A percentile compares a stretch with the other conserved stretches of the same genome.
These are phyloP conservation scores for Ceratocystiopsis minuta DNA, from an alignment of 2,329 filamentous ascomycete genomes.

Conservation along the genomic window DNA sequence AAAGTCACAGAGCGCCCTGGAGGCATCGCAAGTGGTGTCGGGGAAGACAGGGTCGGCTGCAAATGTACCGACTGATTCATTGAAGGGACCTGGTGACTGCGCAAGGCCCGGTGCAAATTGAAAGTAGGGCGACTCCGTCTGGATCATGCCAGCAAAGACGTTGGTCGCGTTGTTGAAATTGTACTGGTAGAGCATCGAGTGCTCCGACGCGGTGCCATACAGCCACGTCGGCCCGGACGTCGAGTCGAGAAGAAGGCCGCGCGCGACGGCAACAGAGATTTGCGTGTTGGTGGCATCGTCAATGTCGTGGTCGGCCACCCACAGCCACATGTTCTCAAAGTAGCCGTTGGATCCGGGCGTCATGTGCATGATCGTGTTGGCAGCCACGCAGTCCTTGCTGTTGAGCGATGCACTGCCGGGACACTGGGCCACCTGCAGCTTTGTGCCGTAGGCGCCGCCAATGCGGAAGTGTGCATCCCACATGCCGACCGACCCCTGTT, in stretches of 20 bases:
- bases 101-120: conserved; percentile 8
- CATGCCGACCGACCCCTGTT: conserved; percentile 24
- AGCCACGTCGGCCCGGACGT: conserved; percentile 14
- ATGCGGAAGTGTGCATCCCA: conserved; percentile 62
- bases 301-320: conserved; percentile 41
- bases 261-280: not conserved
- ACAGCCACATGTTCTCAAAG: conserved; percentile 38
- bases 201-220: conserved; percentile 26
- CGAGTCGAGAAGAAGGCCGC: conserved; percentile 13
- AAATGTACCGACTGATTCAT: no score
- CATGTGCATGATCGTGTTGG: conserved; percentile 32
- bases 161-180: conserved; percentile 26
- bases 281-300: not conserved
- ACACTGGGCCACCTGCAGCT: conserved; percentile 45
- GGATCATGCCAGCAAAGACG: conserved; percentile 27
- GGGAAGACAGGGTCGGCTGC: no score
- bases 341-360: conserved; percentile 24
- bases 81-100: no score
- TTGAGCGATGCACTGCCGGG: conserved; percentile 21
- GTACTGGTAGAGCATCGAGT: conserved; percentile 29
- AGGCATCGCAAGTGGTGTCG: no score
- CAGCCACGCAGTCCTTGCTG: conserved; percentile 33
- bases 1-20: no score
- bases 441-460: conserved; percentile 47
- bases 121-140: conserved; percentile 22